Base-by-base conservation (phyloP, 2,329 filamentous ascomycete genomes). In the Cladosporium velox region DNA sequence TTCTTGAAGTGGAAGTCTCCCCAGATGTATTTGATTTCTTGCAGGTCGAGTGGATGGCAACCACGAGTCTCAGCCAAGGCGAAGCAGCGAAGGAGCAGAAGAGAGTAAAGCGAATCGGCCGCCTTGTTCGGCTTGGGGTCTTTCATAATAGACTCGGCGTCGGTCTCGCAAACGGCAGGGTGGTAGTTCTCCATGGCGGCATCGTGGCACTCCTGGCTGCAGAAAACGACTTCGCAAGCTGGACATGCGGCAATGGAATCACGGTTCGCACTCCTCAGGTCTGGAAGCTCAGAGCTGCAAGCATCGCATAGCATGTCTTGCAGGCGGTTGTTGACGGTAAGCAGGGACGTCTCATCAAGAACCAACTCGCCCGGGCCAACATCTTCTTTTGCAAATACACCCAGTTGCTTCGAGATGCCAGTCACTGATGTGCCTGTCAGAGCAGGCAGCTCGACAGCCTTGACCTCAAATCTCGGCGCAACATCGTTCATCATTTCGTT, bases 291-390 rank as follows among this genome's bases (percentile, higher is more conserved):
- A 8, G 86, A 84, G 72, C 92, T 92, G 77, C 94, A 98, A 15
- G 93, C 93, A 77, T 98, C 94, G 78, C 94, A 98, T 34, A 94
- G 85, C 4, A 90, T 85, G 68, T 96, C 93, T 75, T 96, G 92
- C 14, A 95, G 85, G 34, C 92, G 88, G 75, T 95, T 95, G 72
- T 94, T 95, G 55, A 92, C 93, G 1, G 93, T 97, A 49, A 99
- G 82, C 8, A 97, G 85, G 10, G 93, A 95, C 67, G 90, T 91
- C 75, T 99, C 95, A 58, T 87, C 82, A 34, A 99, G 84, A 1
- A 97, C 88, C 6, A 85, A 83, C 76, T 96, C 91, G 11, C 91
- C 91, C 0, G 92, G 87, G 0, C 82, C 80, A 44, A 98, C 91
- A 70, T 96, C 89, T 69, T 91, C 86, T 72, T 88, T 91, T 8